Conservation (phyloP, 352 stramenopile species). For the Globisporangium cylindrosporum region DNA sequence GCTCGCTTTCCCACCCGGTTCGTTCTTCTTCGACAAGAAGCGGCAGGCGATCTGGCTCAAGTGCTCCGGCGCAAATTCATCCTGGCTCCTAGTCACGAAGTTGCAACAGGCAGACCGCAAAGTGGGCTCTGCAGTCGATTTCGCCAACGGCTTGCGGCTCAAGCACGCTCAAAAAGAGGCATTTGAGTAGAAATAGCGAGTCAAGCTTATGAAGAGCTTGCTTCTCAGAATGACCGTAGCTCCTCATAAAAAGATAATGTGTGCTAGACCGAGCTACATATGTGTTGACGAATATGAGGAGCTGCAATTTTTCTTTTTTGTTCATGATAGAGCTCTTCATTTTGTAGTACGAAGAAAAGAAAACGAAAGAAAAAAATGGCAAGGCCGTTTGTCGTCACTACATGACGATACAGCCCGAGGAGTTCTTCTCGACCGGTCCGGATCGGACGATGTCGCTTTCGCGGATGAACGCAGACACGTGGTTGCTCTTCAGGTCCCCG, state of each 20-base stretch:
- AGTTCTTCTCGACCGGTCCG: constrained; percentile 52
- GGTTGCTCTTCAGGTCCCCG: constrained; percentile 20
- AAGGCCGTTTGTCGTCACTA: constrained; percentile 19
- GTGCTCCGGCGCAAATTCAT: constrained; percentile 26
- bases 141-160: constrained; percentile 77
- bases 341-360: constrained; percentile 1
- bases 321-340: neutral
- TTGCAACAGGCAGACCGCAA: constrained; percentile 69
- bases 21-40: constrained; percentile 79
- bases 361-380: constrained; percentile 3
- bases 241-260: neutral
- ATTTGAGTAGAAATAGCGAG: constrained; percentile 27
- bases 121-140: constrained; percentile 60
- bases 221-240: neutral
- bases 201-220: neutral
- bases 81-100: constrained; percentile 68
- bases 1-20: constrained; percentile 24
- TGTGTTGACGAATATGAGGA: neutral
- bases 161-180: constrained; percentile 52
- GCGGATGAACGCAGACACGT: constrained; percentile 65
- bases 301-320: neutral
- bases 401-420: constrained; percentile 69
- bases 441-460: constrained; percentile 51
- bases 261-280: neutral
- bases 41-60: constrained; percentile 69